A percentile compares a stretch with the other conserved stretches of the same genome.
Evolutionary conservation across 73 alveolate genomes (phyloP).

Genomic region (Symbiodinium pilosum): DNA sequence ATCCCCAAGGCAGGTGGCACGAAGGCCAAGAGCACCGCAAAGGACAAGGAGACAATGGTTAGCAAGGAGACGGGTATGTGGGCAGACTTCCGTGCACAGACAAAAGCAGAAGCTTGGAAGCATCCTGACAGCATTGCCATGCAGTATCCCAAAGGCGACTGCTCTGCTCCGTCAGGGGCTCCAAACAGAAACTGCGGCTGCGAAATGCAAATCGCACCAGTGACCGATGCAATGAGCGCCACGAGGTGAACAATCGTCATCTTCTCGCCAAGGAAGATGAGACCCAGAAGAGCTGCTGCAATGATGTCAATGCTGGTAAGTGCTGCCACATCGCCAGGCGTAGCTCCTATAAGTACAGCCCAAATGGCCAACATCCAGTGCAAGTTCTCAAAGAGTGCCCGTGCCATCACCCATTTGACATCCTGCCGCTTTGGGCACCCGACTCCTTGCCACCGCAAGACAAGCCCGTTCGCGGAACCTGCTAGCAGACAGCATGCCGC

Average conservation of each 20-base stretch:
- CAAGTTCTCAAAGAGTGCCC: constrained; percentile 33
- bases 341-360: constrained; percentile 51
- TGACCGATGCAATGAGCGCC: neutral
- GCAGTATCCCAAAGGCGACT: constrained; percentile 38
- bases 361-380: constrained; percentile 58
- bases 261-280: constrained; percentile 33
- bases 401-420: constrained; percentile 58
- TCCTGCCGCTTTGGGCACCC: constrained; percentile 5
- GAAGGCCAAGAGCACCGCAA: constrained; percentile 50
- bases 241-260: constrained; percentile 21
- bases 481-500: constrained; percentile 16
- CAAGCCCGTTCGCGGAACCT: neutral
- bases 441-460: neutral
- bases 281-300: constrained; percentile 66
- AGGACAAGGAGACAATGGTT: constrained; percentile 17
- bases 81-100: constrained; percentile 59
- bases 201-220: constrained; percentile 52
- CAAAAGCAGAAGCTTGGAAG: constrained; percentile 61
- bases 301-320: constrained; percentile 78
- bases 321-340: constrained; percentile 85
- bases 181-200: constrained; percentile 69
- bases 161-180: constrained; percentile 16
- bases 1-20: constrained; percentile 20
- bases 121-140: constrained; percentile 81
- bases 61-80: constrained; percentile 34